Base-by-base conservation (phyloP, 768 basidiomycete species). In the Filobasidium floriforme region DNA sequence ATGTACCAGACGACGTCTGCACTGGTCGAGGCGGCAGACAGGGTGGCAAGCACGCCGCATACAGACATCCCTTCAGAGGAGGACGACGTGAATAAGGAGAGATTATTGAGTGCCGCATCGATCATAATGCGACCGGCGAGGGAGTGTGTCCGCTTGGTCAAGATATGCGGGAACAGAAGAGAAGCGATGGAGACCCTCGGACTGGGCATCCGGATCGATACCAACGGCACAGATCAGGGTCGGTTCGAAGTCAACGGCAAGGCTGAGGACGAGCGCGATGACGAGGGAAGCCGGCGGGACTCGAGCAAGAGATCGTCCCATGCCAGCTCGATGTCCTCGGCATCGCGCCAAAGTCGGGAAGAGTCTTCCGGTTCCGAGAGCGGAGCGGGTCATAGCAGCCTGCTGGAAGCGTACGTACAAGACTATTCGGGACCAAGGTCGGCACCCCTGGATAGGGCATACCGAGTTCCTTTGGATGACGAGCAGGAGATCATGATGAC, bases 101-200 rank as follows among this genome's bases (percentile, higher is more conserved):
- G 82, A 0, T 79, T 96, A 61, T 82, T 97, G 69, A 84, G 87
- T 63, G 87, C 87, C n/a, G 91, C 93, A 10, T 96, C 94, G 5
- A 85, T 84, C 57, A 89, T 92, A 6, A 81, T 93, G 66, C 89
- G 90, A 75, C 86, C 89, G 29, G 91, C 90, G 32, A 86, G 88
- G 12, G 92, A 96, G 68, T 94, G 92, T 77, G 87, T 91, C 49
- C 84, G 87, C 9, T 85, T 89, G 28, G 89, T 93, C 70, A 90
- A 88, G 79, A 83, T 87, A 67, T 92, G 90, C 74, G 79, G 54
- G 54, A 57, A 57, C 40, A 37, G 62, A n/a, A 29, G 44, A 41
- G 41, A 59, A 61, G 2, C 65, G 41, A 32, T 41, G 37, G 32
- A 57, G 61, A n/a, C 15, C 66, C 65, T 26, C 70, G 69, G 19